Conservation (phyloP, 2,329 filamentous ascomycete genomes). For the Graphilbum ipis-grandicollis region DNA sequence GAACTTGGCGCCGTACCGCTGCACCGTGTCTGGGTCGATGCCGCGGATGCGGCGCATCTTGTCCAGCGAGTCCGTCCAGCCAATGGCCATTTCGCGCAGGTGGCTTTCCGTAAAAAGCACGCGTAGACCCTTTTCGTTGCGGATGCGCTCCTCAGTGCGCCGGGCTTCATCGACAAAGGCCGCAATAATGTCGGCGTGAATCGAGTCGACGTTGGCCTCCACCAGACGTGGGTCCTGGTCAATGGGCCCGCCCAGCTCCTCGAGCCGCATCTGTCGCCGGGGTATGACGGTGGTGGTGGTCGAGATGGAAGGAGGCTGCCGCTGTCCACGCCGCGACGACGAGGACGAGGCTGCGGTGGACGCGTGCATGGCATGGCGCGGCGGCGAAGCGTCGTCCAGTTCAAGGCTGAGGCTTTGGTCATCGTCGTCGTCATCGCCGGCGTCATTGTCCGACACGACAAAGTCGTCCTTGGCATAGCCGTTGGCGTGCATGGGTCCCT, state of each 20-base stretch:
- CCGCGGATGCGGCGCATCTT: constrained; percentile 46
- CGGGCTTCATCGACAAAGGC: constrained; percentile 49
- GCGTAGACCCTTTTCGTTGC: constrained; percentile 38
- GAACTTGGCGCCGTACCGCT: constrained; percentile 42
- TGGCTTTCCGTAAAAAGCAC: constrained; percentile 52
- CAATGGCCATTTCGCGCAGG: constrained; percentile 55
- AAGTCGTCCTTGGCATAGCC: constrained; percentile 27
- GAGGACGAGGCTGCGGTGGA: neutral
- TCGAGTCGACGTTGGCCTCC: constrained; percentile 13
- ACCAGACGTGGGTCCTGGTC: constrained; percentile 35
- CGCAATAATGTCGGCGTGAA: constrained; percentile 46
- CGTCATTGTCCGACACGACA: constrained; percentile 20
- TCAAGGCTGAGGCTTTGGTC: constrained; percentile 9
- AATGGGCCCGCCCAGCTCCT: constrained; percentile 38
- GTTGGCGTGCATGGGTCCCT: constrained; percentile 17
- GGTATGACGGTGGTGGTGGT: neutral
- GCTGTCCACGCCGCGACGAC: neutral
- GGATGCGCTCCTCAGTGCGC: constrained; percentile 39
- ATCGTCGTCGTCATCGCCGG: constrained; percentile 19
- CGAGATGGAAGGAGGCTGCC: too few species aligned
- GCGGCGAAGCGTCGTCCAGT: constrained; percentile 21
- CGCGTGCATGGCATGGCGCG: constrained; percentile 14
- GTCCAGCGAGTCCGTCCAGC: constrained; percentile 43
- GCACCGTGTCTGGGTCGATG: constrained; percentile 45
- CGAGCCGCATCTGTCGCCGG: constrained; percentile 17